phyloP scores from a whole-genome alignment of 352 stramenopile species.

The Phytopythium mirpurense region DNA sequence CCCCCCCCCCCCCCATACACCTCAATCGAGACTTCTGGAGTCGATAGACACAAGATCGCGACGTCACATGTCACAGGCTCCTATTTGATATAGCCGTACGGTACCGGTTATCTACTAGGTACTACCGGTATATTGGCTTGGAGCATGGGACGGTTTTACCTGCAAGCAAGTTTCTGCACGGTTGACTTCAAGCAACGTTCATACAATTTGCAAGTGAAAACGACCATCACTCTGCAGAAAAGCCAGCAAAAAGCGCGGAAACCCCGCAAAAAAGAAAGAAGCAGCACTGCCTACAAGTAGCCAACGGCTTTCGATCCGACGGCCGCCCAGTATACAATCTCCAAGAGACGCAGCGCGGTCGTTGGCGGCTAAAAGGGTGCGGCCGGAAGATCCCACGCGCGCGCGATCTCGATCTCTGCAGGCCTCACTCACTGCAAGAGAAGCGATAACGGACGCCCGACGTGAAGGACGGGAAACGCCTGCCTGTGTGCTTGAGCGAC shows the following conservation, averaged over 20 bases:
- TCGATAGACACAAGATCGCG: too few species aligned
- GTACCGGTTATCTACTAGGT: too few species aligned
- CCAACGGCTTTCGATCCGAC: conserved; percentile 1
- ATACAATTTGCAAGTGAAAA: background rate
- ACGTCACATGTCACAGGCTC: too few species aligned
- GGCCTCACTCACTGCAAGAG: background rate
- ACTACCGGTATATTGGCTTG: too few species aligned
- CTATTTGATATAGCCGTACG: too few species aligned
- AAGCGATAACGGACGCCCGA: background rate
- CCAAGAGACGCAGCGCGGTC: background rate
- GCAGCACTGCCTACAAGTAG: too few species aligned
- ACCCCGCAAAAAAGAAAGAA: background rate
- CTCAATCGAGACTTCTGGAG: too few species aligned
- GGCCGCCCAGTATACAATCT: background rate
- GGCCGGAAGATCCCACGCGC: background rate
- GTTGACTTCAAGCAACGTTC: background rate
- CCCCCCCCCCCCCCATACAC: too few species aligned
- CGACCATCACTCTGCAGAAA: background rate
- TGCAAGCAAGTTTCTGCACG: background rate
- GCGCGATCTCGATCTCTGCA: background rate
- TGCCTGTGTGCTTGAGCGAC: background rate
- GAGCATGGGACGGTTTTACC: too few species aligned
- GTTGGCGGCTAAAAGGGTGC: background rate
- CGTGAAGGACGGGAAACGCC: background rate
- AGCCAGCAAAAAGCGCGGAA: conserved; percentile 2